phyloP scores from a whole-genome alignment of 169 alveolate genomes.

The Blepharisma undulans region DNA sequence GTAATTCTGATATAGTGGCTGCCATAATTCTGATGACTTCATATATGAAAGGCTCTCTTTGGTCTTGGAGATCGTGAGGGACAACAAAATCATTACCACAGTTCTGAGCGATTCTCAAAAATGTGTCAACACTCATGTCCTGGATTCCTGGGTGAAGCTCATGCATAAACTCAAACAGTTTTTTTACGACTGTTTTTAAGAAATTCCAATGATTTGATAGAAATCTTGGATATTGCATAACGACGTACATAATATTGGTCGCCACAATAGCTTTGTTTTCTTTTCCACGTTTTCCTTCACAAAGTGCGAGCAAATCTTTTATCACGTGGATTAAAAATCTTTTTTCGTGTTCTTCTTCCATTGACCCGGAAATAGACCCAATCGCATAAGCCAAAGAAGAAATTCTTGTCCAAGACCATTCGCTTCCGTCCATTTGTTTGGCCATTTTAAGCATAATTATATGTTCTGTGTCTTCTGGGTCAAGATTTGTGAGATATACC shows the following conservation, averaged over 20 bases:
- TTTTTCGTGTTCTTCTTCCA: conserved; percentile 93
- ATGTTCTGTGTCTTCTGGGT: conserved; percentile 92
- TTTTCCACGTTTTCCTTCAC: conserved; percentile 97
- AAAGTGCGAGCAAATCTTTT: conserved; percentile 92
- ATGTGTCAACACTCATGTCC: conserved; percentile 98
- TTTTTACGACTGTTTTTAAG: conserved; percentile 96
- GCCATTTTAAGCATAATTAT: conserved; percentile 91
- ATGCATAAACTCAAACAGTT: conserved; percentile 99
- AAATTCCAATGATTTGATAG: conserved; percentile 96
- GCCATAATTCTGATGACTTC: conserved; percentile 76
- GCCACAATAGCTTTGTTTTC: conserved; percentile 96
- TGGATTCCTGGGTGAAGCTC: conserved; percentile 99
- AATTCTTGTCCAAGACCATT: conserved; percentile 89
- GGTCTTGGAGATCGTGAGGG: conserved; percentile 60
- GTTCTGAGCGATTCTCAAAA: conserved; percentile 92
- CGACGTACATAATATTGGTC: conserved; percentile 97
- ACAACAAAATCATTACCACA: conserved; percentile 90
- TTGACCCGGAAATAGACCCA: conserved; percentile 97
- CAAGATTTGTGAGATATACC: conserved; percentile 94
- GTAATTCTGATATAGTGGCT: conserved; percentile 70
- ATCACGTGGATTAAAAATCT: conserved; percentile 93
- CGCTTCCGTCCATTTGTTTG: conserved; percentile 82
- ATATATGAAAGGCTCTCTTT: conserved; percentile 77
- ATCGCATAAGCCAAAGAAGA: conserved; percentile 82
- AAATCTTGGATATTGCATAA: conserved; percentile 98